Evolutionary conservation across 805 yeast species (phyloP), one percentile per base, ranked within the genome.

Genomic region (Barnettozyma vustinii): DNA sequence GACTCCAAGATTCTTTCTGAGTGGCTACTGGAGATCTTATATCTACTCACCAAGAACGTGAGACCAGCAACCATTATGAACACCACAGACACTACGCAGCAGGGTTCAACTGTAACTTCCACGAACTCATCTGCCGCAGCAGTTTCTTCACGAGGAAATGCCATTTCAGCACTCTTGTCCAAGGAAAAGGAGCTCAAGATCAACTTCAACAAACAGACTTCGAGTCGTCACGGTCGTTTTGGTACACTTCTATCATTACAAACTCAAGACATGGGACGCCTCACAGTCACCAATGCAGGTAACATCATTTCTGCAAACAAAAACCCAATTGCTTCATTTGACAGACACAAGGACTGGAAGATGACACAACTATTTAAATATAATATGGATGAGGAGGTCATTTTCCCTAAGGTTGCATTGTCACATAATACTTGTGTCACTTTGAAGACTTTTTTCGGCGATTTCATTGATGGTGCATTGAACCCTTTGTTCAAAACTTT

Each of bases 211-310:
- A 76, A 75, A 63, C 67, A 72, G 46, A 70, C 81, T 1, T 76
- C 87, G 1, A 74, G 88, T 1, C 75, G 99, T 42, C 99, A 92
- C 62, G 91, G 94, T 2, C 75, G 96, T 46, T 92, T 92, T 69
- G 99, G 99, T 1, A 83, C 97, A 0, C 69, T 91, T 53, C 65
- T 90, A 10, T 83, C 96, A 2, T 72, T 92, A 27, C 81, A 83
- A 51, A 78, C 84, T 18, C 74, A 76, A 21, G 81, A 82, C 46
- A 72, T 80, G 26, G 73, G 70, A 3, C 71, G 86, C 26, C 65
- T 86, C 18, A 78, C 87, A 6, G 76, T 89, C 1, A 76, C 94
- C 3, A 94, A 96, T 2, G 91, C 87, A 55, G 77, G 78, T 26
- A 88, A 83, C 3, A 58, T 85, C 4, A 56, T 71, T 10, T 71